phyloP scores from a whole-genome alignment of 192 early-diverging fungal species.

The Oehlia diaphana region DNA sequence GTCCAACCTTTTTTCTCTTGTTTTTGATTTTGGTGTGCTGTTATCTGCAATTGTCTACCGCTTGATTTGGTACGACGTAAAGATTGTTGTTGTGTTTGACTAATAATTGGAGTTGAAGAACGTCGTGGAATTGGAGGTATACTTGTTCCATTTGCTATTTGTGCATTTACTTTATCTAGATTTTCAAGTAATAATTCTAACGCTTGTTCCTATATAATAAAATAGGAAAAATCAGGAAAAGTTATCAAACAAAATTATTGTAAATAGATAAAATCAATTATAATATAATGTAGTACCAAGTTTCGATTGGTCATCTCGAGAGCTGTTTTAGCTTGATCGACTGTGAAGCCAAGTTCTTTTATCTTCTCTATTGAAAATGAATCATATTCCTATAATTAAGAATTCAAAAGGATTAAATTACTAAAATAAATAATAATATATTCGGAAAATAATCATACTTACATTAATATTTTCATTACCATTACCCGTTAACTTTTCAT shows the following conservation, averaged over 20 bases:
- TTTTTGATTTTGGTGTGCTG: slow-evolving; percentile 12
- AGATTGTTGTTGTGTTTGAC: background rate
- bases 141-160: slow-evolving; percentile 35
- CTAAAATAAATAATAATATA: background rate
- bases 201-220: slow-evolving; percentile 51
- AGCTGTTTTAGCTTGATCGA: slow-evolving; percentile 60
- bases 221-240: background rate
- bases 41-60: background rate
- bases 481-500: background rate
- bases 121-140: slow-evolving; percentile 27
- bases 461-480: background rate
- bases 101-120: slow-evolving; percentile 27
- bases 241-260: background rate
- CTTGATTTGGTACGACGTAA: slow-evolving; percentile 25
- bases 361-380: slow-evolving; percentile 30
- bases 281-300: slow-evolving; percentile 41
- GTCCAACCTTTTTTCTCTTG: slow-evolving; percentile 44
- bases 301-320: slow-evolving; percentile 54
- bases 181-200: slow-evolving; percentile 61
- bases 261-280: background rate
- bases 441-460: too few species aligned
- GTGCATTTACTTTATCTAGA: slow-evolving; percentile 47
- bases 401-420: background rate
- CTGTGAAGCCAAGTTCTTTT: slow-evolving; percentile 68
- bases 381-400: slow-evolving; percentile 28